Evolutionary conservation across 176 grass and related monocot genomes (phyloP).

Genomic region (Coix lacrymajobi): DNA sequence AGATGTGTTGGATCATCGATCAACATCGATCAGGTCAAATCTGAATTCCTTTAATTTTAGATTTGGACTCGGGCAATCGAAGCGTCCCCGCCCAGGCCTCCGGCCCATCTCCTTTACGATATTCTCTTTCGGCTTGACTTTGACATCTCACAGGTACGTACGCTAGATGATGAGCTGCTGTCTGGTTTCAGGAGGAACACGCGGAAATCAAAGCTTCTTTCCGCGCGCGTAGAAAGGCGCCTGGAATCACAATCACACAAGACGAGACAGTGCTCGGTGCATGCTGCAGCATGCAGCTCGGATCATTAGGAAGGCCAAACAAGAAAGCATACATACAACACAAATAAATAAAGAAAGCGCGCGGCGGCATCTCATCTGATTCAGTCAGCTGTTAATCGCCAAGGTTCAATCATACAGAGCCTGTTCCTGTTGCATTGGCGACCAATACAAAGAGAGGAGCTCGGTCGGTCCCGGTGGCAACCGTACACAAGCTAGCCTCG

Average conservation of each 20-base stretch:
- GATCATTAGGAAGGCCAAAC: background rate
- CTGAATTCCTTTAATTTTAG: background rate
- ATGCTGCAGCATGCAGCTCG: too few species aligned
- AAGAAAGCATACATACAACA: background rate
- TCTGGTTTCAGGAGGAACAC: background rate
- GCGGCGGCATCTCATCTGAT: too few species aligned
- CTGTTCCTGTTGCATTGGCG: too few species aligned
- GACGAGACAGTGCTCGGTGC: background rate
- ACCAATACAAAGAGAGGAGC: too few species aligned
- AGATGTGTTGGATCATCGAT: background rate
- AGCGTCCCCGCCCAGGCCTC: background rate
- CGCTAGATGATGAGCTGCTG: too few species aligned
- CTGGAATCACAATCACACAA: background rate
- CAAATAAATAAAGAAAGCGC: too few species aligned
- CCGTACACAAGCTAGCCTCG: too few species aligned
- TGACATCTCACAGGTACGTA: background rate
- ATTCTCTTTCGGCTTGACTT: background rate
- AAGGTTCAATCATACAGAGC: too few species aligned
- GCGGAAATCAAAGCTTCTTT: background rate
- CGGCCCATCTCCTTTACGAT: too few species aligned
- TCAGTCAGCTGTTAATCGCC: too few species aligned
- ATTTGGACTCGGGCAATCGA: background rate
- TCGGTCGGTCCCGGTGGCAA: too few species aligned
- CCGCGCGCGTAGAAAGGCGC: background rate
- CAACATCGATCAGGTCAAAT: background rate